Percentiles rank a stretch among this genome's conserved stretches.
Evolutionary conservation across 208 protist species (phyloP).

Genomic region (Trichomonas gallinae): DNA sequence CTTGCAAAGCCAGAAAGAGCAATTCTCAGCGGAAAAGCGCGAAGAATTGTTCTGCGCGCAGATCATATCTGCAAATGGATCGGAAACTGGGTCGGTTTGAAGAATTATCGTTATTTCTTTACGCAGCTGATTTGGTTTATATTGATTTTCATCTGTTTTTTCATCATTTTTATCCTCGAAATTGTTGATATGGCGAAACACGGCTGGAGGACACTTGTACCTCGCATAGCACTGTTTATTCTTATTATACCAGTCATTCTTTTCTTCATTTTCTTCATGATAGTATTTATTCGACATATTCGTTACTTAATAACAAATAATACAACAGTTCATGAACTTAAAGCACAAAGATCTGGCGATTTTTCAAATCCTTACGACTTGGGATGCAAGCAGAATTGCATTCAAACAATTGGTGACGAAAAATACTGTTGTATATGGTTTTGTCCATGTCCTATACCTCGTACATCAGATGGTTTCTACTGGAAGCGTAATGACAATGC

Average conservation of each 20-base stretch:
- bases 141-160: neutral
- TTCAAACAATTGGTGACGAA: neutral
- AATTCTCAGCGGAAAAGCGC: neutral
- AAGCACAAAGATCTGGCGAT: neutral
- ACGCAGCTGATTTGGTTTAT: neutral
- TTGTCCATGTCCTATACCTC: neutral
- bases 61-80: conserved; percentile 22
- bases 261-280: neutral
- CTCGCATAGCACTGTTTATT: neutral
- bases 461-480: neutral
- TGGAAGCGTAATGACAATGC: neutral
- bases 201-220: neutral
- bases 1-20: neutral
- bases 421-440: neutral
- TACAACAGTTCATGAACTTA: neutral
- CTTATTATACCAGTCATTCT: neutral
- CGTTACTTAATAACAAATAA: neutral
- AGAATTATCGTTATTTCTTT: neutral
- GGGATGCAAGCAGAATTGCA: neutral
- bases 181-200: neutral
- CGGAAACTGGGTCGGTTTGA: neutral
- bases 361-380: neutral
- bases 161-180: neutral
- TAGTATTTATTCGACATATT: neutral
- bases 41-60: neutral